Conservation (phyloP, 169 alveolate genomes). For the Plasmodium reichenowi region DNA sequence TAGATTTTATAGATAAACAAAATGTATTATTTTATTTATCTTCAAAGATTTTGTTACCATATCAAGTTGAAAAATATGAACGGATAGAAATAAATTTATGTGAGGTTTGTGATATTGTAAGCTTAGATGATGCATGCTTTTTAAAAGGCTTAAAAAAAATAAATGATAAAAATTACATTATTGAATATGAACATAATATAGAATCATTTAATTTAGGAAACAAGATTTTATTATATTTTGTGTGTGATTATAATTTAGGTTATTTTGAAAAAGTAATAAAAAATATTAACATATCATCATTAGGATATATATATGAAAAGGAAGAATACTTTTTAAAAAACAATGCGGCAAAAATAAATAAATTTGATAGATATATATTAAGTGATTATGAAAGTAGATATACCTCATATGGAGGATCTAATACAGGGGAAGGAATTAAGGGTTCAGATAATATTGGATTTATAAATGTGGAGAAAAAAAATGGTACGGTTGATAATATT, state of each 20-base stretch:
- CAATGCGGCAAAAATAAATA: conserved; percentile 43
- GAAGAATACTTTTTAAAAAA: conserved; percentile 65
- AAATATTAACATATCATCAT: conserved; percentile 40
- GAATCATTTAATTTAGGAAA: conserved; percentile 28
- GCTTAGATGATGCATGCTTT: conserved; percentile 21
- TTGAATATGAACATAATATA: not conserved
- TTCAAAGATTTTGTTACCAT: conserved; percentile 50
- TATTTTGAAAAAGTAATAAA: conserved; percentile 59
- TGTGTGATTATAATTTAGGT: conserved; percentile 35
- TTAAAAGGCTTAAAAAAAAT: conserved; percentile 24
- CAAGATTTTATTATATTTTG: conserved; percentile 47
- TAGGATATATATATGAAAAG: conserved; percentile 65
- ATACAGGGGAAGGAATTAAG: not conserved
- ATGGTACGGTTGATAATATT: no score
- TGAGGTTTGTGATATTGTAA: conserved; percentile 15
- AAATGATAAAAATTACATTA: conserved; percentile 25
- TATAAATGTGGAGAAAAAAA: no score
- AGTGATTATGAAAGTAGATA: conserved; percentile 47
- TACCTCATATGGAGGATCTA: conserved; percentile 11
- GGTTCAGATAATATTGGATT: no score
- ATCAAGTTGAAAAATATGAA: conserved; percentile 43
- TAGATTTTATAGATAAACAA: conserved; percentile 33
- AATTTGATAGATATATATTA: conserved; percentile 58
- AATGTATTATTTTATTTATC: conserved; percentile 39
- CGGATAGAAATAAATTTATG: conserved; percentile 37